phyloP scores from a whole-genome alignment of 345 rosid species.

The Orychophragmus violaceus region DNA sequence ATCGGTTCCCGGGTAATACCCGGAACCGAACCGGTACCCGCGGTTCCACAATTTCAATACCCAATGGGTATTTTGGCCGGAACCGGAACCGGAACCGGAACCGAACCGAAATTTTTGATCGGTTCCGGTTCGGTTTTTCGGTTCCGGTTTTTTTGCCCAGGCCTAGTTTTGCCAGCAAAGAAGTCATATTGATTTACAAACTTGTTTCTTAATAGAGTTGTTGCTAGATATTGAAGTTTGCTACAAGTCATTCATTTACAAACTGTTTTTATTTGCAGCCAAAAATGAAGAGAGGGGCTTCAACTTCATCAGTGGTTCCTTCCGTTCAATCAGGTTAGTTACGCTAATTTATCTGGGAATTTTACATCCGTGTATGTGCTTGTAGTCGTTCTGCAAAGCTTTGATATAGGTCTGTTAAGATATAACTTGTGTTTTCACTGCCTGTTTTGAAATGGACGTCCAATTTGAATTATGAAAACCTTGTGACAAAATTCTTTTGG shows the following conservation, averaged over 20 bases:
- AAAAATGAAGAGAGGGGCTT: constrained; percentile 68
- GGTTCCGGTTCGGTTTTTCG: too few relatives aligned
- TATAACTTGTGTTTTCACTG: not conserved
- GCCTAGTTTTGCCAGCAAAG: too few relatives aligned
- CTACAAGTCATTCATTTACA: not conserved
- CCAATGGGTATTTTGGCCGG: too few relatives aligned
- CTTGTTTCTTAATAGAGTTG: not conserved
- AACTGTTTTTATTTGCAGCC: constrained; percentile 38
- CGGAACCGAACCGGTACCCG: too few relatives aligned
- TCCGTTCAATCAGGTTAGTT: constrained; percentile 50
- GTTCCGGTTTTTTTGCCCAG: too few relatives aligned
- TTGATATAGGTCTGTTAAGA: not conserved
- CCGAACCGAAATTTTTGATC: too few relatives aligned
- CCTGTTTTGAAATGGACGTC: not conserved
- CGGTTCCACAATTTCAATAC: too few relatives aligned
- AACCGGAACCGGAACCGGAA: too few relatives aligned
- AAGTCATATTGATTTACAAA: not conserved
- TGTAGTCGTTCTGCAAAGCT: constrained; percentile 1
- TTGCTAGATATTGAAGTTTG: constrained; percentile 8
- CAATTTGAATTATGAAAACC: not conserved
- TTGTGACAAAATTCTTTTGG: not conserved
- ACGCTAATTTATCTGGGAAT: constrained; percentile 7
- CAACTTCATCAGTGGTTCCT: constrained; percentile 32
- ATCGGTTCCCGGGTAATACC: too few relatives aligned
- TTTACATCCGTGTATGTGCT: not conserved